Base-by-base conservation (phyloP, 495 filamentous ascomycete genomes). In the Astrothelium macrocarpum region DNA sequence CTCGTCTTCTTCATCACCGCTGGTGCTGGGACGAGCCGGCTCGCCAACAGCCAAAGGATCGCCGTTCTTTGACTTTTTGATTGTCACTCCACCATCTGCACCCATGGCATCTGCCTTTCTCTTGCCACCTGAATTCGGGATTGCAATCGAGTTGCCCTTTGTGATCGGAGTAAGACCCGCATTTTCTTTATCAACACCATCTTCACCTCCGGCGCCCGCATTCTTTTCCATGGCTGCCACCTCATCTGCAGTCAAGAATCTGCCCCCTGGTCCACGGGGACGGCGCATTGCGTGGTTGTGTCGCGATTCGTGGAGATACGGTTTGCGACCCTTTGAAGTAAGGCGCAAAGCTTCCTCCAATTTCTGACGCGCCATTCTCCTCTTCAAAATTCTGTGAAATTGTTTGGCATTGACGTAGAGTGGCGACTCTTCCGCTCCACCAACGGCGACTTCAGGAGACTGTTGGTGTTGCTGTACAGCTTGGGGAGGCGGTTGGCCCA, bases 201-300 rank as follows among this genome's bases (percentile, higher is more conserved):
- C 70, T 31, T 25, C 62, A 9, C 64, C 67, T 16, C 68, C 73
- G 0, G 71, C 72, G 28, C 67, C 74, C 70, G 81, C 82, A 12
- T 77, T 77, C 65, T 75, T 84, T 69, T 97, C 94, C 78, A 97
- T 94, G 43, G 88, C 87, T 7, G 89, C 89, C 23, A 97, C 94
- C 72, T 98, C 94, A 46, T 99, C 94, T n/a, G 94, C 93, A 0
- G 94, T 99, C 76, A 99, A 75, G 81, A 99, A 99, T 34, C 94
- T 84, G 39, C 94, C 94, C 58, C 94, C 94, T n/a, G 94, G 94
- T 12, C 94, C 94, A 72, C 94, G 86, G 26, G 94, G 94, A 67
- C 94, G 82, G 42, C 95, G 84, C 94, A 99, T 99, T 10, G 94
- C 94, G 74, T 99, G 94, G 70, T 99, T 99, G 72, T 99, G 94